phyloP scores from a whole-genome alignment of 2,329 filamentous ascomycete genomes.

The Fusarium nodosum region DNA sequence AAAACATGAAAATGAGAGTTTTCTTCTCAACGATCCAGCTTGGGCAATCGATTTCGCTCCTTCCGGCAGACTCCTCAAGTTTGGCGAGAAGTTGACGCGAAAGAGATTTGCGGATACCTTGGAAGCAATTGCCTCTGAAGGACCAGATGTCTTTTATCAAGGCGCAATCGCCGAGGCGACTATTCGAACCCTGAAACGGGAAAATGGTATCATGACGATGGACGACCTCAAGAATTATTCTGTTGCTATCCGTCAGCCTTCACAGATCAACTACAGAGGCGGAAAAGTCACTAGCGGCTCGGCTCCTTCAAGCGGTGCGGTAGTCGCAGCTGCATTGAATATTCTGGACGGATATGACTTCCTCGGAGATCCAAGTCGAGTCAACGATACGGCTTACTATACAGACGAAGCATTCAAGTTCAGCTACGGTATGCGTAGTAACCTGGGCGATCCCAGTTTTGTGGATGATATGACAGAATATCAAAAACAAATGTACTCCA shows the following conservation, averaged over 20 bases:
- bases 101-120: constrained; percentile 81
- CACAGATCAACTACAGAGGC: constrained; percentile 75
- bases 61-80: constrained; percentile 72
- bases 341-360: constrained; percentile 78
- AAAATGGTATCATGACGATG: constrained; percentile 82
- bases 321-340: constrained; percentile 80
- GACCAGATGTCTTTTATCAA: constrained; percentile 77
- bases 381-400: constrained; percentile 77
- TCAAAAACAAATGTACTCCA: constrained; percentile 76
- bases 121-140: constrained; percentile 75
- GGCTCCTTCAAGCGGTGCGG: constrained; percentile 80
- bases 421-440: constrained; percentile 79
- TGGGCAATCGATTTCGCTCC: constrained; percentile 92
- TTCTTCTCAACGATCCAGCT: constrained; percentile 76
- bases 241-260: constrained; percentile 71
- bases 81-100: constrained; percentile 81
- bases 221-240: constrained; percentile 80
- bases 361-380: constrained; percentile 68
- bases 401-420: constrained; percentile 89
- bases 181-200: constrained; percentile 72
- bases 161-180: constrained; percentile 78
- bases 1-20: constrained; percentile 61
- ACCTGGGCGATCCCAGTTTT: constrained; percentile 83
- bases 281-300: constrained; percentile 76
- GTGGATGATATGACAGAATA: constrained; percentile 70